Percentiles rank a stretch among this genome's conserved stretches.
Evolutionary conservation across 2,329 filamentous ascomycete species (phyloP).

Genomic region (Cladobotryum protrusum): DNA sequence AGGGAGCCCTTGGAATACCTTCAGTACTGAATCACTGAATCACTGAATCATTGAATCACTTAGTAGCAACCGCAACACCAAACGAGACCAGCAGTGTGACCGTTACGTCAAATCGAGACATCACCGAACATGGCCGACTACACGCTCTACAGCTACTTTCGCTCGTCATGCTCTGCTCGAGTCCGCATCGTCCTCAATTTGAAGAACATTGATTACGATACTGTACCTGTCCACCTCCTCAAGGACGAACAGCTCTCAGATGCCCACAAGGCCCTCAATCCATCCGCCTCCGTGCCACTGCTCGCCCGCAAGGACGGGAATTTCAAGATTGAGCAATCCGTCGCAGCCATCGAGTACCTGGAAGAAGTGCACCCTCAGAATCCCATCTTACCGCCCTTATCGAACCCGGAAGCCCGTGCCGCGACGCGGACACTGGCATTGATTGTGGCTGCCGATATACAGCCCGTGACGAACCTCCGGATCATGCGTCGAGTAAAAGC

Average conservation of each 20-base stretch:
- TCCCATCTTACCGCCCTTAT: slow-evolving; percentile 43
- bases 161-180: slow-evolving; percentile 56
- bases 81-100: not conserved
- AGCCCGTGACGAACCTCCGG: slow-evolving; percentile 54
- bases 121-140: slow-evolving; percentile 18
- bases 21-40: no score
- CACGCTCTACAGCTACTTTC: slow-evolving; percentile 53
- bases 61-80: no score
- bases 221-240: slow-evolving; percentile 47
- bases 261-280: slow-evolving; percentile 43
- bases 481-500: slow-evolving; percentile 44
- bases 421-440: slow-evolving; percentile 45
- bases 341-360: slow-evolving; percentile 56
- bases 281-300: slow-evolving; percentile 49
- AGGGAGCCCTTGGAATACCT: no score
- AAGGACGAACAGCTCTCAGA: slow-evolving; percentile 44
- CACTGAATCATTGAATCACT: no score
- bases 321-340: slow-evolving; percentile 48
- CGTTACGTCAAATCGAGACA: slow-evolving; percentile 5
- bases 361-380: slow-evolving; percentile 45
- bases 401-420: slow-evolving; percentile 38
- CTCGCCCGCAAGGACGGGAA: slow-evolving; percentile 34
- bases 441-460: slow-evolving; percentile 52
- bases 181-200: slow-evolving; percentile 53
- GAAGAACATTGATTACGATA: slow-evolving; percentile 45